These are phyloP conservation scores for Colletotrichum shisoi DNA, from an alignment of 2,329 filamentous ascomycete genomes.

Conservation along the genomic window DNA sequence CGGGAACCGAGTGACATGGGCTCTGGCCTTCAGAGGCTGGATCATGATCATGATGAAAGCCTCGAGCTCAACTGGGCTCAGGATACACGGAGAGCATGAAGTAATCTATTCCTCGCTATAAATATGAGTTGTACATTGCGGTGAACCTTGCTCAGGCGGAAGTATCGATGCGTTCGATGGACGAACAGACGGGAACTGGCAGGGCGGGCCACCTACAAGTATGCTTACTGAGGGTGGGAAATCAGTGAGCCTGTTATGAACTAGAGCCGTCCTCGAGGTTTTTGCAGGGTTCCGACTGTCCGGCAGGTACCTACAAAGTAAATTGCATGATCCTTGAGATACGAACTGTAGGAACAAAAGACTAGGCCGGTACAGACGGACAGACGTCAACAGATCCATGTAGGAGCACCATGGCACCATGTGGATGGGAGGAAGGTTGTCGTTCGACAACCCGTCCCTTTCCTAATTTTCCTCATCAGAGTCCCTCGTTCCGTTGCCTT, in stretches of 20 bases:
- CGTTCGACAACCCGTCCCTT: conserved; percentile 12
- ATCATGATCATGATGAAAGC: not conserved
- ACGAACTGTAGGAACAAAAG: not conserved
- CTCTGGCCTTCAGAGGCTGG: not conserved
- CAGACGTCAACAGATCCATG: not conserved
- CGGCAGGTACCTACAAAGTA: too few species aligned
- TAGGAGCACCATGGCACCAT: conserved; percentile 6
- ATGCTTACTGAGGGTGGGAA: not conserved
- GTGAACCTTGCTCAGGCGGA: not conserved
- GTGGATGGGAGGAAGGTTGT: conserved; percentile 26
- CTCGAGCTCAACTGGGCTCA: not conserved
- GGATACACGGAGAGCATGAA: not conserved
- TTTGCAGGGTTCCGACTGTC: not conserved
- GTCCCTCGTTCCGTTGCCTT: not conserved
- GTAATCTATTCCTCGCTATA: not conserved
- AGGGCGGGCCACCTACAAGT: not conserved
- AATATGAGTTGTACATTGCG: not conserved
- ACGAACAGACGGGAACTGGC: not conserved
- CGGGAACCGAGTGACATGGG: conserved; percentile 18
- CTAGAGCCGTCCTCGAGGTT: too few species aligned
- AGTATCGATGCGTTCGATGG: not conserved
- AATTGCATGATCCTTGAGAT: not conserved
- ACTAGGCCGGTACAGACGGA: conserved; percentile 5
- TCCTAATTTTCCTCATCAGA: not conserved
- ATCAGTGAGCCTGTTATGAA: too few species aligned